phyloP scores from a whole-genome alignment of 352 stramenopile genomes.

The Thalassiosira exigua region DNA sequence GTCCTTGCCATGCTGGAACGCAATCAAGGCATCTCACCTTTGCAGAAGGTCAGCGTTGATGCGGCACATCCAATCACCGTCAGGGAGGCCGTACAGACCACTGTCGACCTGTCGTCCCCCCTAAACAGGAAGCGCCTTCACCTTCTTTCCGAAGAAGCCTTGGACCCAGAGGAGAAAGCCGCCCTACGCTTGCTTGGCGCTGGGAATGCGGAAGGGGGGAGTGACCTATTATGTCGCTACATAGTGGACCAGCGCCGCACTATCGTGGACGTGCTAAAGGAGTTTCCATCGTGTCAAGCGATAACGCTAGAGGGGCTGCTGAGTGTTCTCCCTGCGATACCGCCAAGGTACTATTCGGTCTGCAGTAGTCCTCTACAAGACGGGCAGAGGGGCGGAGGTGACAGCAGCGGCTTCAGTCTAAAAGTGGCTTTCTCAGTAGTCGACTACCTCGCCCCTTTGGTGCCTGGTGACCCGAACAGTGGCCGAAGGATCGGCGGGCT shows the following conservation, averaged over 20 bases:
- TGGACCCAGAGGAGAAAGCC: constrained; percentile 62
- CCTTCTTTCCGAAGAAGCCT: constrained; percentile 65
- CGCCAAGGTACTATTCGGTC: constrained; percentile 95
- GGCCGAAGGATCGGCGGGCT: constrained; percentile 73
- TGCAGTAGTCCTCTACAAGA: constrained; percentile 91
- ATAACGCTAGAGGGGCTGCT: constrained; percentile 89
- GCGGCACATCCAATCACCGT: constrained; percentile 79
- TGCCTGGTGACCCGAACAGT: constrained; percentile 42
- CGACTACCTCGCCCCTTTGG: constrained; percentile 83
- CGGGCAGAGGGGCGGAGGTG: constrained; percentile 8
- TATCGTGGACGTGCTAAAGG: constrained; percentile 90
- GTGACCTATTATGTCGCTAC: constrained; percentile 78
- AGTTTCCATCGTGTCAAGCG: constrained; percentile 91
- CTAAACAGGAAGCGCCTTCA: constrained; percentile 86
- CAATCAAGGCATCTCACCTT: constrained; percentile 61
- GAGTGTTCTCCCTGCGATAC: constrained; percentile 88
- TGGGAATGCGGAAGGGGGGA: constrained; percentile 41
- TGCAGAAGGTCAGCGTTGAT: constrained; percentile 75
- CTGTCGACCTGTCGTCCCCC: constrained; percentile 88
- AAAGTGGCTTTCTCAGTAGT: constrained; percentile 92
- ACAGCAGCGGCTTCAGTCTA: constrained; percentile 61
- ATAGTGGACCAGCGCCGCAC: constrained; percentile 89
- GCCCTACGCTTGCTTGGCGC: constrained; percentile 63
- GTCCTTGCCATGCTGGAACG: constrained; percentile 68
- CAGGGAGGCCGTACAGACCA: constrained; percentile 84